Percentiles rank a stretch among this genome's conserved stretches.
These are phyloP conservation scores for Lentinula raphanica DNA, from an alignment of 768 basidiomycete genomes.

Conservation along the genomic window DNA sequence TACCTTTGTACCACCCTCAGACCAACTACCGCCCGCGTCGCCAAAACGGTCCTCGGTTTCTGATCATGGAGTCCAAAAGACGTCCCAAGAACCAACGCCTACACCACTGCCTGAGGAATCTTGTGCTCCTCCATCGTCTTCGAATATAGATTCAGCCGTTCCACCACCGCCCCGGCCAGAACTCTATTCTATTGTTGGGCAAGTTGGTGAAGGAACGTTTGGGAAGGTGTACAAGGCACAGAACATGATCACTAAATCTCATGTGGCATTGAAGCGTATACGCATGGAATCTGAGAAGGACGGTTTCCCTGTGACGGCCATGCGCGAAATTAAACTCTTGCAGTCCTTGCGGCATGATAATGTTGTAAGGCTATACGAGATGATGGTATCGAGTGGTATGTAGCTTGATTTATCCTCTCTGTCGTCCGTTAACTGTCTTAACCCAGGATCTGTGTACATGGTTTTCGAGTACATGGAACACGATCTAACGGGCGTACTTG, in stretches of 20 bases:
- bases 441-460: conserved; percentile 91
- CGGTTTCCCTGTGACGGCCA: conserved; percentile 97
- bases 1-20: not conserved
- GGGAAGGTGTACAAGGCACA: conserved; percentile 23
- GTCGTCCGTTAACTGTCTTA: conserved; percentile 3
- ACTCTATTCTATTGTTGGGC: conserved; percentile 81
- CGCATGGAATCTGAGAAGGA: conserved; percentile 97
- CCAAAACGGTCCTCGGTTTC: not conserved
- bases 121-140: not conserved
- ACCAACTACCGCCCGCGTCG: not conserved
- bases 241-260: conserved; percentile 66
- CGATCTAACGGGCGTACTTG: conserved; percentile 90
- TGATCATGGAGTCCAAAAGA: not conserved
- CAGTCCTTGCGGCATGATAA: conserved; percentile 89
- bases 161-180: conserved; percentile 31
- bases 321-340: conserved; percentile 96
- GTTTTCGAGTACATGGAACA: conserved; percentile 99
- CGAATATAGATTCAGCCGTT: not conserved
- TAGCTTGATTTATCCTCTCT: not conserved
- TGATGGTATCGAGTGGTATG: conserved; percentile 97
- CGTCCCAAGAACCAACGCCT: not conserved
- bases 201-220: conserved; percentile 98
- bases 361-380: conserved; percentile 86
- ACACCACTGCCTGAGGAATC: not conserved
- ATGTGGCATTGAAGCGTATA: conserved; percentile 93